phyloP scores from a whole-genome alignment of 805 yeast species.

The Suhomyces emberorum region DNA sequence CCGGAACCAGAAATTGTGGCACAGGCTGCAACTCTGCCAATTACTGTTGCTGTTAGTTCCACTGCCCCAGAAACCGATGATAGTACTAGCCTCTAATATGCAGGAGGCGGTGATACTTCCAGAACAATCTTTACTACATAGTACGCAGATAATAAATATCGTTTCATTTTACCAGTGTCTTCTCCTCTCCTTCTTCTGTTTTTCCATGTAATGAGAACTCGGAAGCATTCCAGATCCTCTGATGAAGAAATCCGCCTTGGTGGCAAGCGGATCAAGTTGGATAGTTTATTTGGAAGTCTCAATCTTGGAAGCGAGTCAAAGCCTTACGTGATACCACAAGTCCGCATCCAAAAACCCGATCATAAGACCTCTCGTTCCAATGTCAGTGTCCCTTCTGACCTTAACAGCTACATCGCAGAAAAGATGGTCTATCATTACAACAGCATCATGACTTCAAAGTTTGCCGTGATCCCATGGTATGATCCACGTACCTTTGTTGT shows the following conservation, averaged over 20 bases:
- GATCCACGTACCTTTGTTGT: constrained; percentile 23
- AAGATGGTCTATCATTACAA: constrained; percentile 24
- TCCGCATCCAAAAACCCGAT: neutral
- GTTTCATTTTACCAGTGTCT: neutral
- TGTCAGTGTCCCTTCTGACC: constrained; percentile 4
- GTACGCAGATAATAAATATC: neutral
- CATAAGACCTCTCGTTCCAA: neutral
- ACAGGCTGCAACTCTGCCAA: neutral
- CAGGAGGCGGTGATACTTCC: neutral
- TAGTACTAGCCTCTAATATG: neutral
- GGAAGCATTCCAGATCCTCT: constrained; percentile 5
- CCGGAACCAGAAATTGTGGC: neutral
- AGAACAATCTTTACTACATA: neutral
- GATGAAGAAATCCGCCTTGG: constrained; percentile 1
- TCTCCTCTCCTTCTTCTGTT: neutral
- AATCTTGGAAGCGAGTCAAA: constrained; percentile 14
- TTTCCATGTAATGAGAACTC: constrained; percentile 1
- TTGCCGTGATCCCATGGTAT: constrained; percentile 23
- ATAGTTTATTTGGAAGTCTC: constrained; percentile 24
- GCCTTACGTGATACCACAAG: constrained; percentile 12
- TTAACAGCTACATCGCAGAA: constrained; percentile 20
- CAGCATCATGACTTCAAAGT: neutral
- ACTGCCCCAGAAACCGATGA: neutral
- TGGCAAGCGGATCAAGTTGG: constrained; percentile 31
- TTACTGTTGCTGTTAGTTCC: too few species aligned